Conservation (phyloP, 2,329 filamentous ascomycete species). For the Aspergillus flavus region DNA sequence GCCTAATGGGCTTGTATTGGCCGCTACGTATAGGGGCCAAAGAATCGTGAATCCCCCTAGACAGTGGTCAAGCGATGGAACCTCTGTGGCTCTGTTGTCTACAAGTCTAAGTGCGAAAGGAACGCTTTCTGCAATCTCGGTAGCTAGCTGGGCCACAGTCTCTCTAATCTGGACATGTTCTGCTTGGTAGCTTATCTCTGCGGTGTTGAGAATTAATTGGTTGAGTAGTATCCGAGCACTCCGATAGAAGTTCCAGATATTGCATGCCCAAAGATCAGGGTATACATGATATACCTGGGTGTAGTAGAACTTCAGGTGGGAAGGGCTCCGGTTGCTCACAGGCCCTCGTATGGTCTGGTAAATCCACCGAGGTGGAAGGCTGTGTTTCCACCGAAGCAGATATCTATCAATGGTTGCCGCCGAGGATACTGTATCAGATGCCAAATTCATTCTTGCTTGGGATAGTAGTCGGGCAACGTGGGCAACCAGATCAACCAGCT, state of each 20-base stretch:
- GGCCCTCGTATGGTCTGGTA: background rate
- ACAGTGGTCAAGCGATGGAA: background rate
- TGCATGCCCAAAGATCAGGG: conserved; percentile 14
- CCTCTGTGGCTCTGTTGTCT: background rate
- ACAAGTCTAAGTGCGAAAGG: background rate
- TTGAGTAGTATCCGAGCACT: conserved; percentile 11
- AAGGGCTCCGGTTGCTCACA: background rate
- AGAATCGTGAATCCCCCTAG: conserved; percentile 8
- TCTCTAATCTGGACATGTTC: background rate
- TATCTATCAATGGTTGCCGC: background rate
- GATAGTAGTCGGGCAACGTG: background rate
- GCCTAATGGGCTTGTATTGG: background rate
- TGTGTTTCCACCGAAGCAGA: background rate
- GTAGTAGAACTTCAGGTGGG: background rate
- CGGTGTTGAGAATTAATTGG: conserved; percentile 1
- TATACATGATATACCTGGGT: conserved; percentile 7
- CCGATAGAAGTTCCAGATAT: conserved; percentile 13
- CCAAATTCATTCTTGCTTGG: background rate
- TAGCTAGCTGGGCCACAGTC: background rate
- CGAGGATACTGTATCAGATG: background rate
- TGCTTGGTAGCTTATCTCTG: background rate
- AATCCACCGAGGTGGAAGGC: background rate
- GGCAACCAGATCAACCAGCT: background rate
- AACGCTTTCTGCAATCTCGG: background rate
- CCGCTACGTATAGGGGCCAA: conserved; percentile 11